These are phyloP conservation scores for Diaporthe velutina DNA, from an alignment of 2,329 filamentous ascomycete species.

Conservation along the genomic window DNA sequence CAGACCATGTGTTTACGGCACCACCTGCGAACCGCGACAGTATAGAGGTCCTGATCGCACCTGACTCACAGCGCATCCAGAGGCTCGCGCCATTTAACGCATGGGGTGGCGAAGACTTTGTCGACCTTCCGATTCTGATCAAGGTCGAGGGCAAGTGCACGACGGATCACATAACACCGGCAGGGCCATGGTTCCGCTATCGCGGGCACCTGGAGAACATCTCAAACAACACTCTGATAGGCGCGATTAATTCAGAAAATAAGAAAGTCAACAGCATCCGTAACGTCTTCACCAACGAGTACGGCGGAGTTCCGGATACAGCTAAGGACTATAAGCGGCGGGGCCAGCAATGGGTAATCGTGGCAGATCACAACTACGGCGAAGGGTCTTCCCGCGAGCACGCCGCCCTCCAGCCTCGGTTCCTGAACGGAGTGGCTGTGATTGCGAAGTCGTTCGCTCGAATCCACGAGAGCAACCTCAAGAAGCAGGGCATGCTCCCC, in stretches of 20 bases:
- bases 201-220: slow-evolving; percentile 99
- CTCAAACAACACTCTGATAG: slow-evolving; percentile 95
- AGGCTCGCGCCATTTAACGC: slow-evolving; percentile 89
- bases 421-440: slow-evolving; percentile 85
- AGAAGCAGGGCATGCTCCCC: slow-evolving; percentile 78
- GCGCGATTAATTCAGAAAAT: slow-evolving; percentile 93
- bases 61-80: slow-evolving; percentile 79
- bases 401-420: slow-evolving; percentile 85
- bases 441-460: slow-evolving; percentile 86
- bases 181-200: slow-evolving; percentile 98
- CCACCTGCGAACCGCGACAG: too few species aligned
- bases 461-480: slow-evolving; percentile 94
- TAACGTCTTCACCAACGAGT: slow-evolving; percentile 80
- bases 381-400: slow-evolving; percentile 90
- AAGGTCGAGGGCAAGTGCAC: slow-evolving; percentile 99
- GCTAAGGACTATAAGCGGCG: slow-evolving; percentile 84
- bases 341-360: slow-evolving; percentile 87
- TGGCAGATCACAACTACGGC: slow-evolving; percentile 98
- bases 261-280: slow-evolving; percentile 93
- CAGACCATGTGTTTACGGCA: too few species aligned
- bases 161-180: slow-evolving; percentile 97
- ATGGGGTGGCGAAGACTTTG: slow-evolving; percentile 83
- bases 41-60: too few species aligned
- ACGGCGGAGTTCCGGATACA: slow-evolving; percentile 84
- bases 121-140: slow-evolving; percentile 88